These are phyloP conservation scores for Allium sativum DNA, from an alignment of 106 monocot species.

Conservation along the genomic window DNA sequence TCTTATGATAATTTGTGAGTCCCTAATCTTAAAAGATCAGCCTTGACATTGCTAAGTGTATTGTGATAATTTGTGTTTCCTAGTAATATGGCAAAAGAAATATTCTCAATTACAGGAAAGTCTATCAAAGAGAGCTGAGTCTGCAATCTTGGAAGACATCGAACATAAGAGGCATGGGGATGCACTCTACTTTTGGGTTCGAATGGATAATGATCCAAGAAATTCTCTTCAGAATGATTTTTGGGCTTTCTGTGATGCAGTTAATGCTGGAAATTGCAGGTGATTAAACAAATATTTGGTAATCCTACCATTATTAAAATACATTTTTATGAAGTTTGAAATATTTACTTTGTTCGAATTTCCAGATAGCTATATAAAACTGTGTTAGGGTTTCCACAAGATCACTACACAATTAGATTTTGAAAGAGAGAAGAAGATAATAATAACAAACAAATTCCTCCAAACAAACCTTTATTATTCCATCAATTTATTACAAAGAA, in stretches of 20 bases:
- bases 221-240: constrained; percentile 55
- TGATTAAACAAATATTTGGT: constrained; percentile 5
- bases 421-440: too few relatives aligned
- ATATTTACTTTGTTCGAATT: background rate
- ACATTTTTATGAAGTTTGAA: background rate
- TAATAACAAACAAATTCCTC: too few relatives aligned
- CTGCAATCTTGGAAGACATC: constrained; percentile 49
- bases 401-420: too few relatives aligned
- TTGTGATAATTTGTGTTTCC: too few relatives aligned
- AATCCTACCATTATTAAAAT: background rate
- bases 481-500: too few relatives aligned
- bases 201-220: constrained; percentile 82
- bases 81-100: too few relatives aligned
- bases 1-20: too few relatives aligned
- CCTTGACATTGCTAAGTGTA: too few relatives aligned
- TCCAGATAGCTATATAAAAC: background rate
- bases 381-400: too few relatives aligned
- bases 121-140: constrained; percentile 73
- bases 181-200: constrained; percentile 84
- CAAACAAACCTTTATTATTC: too few relatives aligned
- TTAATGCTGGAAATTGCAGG: constrained; percentile 99
- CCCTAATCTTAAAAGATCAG: too few relatives aligned
- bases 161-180: constrained; percentile 64
- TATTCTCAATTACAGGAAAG: constrained; percentile 25
- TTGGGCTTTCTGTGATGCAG: constrained; percentile 95